A percentile compares a stretch with the other conserved stretches of the same genome.
These are phyloP conservation scores for Phytophthora melonis DNA, from an alignment of 352 stramenopile genomes.

Conservation along the genomic window DNA sequence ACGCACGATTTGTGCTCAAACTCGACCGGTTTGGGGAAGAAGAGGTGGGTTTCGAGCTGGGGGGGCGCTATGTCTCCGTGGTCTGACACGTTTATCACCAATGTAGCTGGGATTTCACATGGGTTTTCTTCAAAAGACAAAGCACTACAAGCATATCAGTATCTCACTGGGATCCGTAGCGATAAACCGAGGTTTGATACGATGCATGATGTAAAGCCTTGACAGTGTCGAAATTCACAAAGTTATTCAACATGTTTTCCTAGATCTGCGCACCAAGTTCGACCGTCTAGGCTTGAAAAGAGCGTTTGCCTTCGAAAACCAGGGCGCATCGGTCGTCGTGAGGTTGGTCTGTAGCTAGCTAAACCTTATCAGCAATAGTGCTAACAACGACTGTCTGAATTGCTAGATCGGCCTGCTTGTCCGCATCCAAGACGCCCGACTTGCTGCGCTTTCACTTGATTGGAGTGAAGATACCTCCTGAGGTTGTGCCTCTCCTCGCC, in stretches of 20 bases:
- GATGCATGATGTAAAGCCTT: background rate
- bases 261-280: slow-evolving; percentile 73
- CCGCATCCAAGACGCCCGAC: slow-evolving; percentile 38
- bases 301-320: slow-evolving; percentile 50
- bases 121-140: slow-evolving; percentile 52
- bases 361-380: too few relatives aligned
- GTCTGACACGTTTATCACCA: background rate
- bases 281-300: slow-evolving; percentile 62
- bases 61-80: background rate
- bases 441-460: slow-evolving; percentile 50
- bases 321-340: slow-evolving; percentile 40
- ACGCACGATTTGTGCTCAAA: slow-evolving; percentile 52
- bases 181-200: slow-evolving; percentile 56
- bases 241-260: background rate
- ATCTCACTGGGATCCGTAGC: slow-evolving; percentile 59
- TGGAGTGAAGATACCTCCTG: slow-evolving; percentile 37
- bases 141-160: slow-evolving; percentile 46
- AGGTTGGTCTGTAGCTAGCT: slow-evolving; percentile 28
- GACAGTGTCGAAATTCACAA: background rate
- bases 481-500: slow-evolving; percentile 32
- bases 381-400: background rate
- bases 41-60: slow-evolving; percentile 40
- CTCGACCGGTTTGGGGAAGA: slow-evolving; percentile 61
- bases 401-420: slow-evolving; percentile 36
- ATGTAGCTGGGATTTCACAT: slow-evolving; percentile 59